phyloP scores from a whole-genome alignment of 148 eudicot genomes.

The Rhododendron molle region DNA sequence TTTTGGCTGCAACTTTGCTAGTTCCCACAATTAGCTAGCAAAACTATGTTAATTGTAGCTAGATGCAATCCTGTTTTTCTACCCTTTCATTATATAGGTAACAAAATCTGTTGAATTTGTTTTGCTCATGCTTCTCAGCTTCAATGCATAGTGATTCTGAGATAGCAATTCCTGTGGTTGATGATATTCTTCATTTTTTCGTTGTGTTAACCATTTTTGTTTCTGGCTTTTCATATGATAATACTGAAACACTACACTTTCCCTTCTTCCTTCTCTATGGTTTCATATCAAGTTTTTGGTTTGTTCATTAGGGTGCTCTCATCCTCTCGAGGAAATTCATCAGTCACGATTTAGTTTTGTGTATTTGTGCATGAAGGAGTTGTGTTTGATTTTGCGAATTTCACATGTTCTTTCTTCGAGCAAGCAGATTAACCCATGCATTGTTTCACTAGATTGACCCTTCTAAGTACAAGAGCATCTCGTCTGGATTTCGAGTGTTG shows the following conservation, averaged over 20 bases:
- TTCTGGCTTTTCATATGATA: neutral
- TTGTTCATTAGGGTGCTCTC: neutral
- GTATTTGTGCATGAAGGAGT: neutral
- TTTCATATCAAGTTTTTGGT: neutral
- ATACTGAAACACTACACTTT: neutral
- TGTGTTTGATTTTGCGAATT: neutral
- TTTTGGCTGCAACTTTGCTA: too few species aligned
- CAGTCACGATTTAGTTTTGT: neutral
- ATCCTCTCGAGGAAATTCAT: neutral
- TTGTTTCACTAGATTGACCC: neutral
- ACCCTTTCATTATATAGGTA: neutral
- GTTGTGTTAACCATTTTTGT: neutral
- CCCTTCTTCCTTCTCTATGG: neutral
- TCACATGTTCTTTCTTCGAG: neutral
- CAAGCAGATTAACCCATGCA: neutral
- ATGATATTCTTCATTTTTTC: neutral
- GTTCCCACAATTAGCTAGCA: too few species aligned
- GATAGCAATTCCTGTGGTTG: neutral
- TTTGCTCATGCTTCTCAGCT: neutral
- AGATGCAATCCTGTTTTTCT: neutral
- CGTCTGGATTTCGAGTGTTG: neutral
- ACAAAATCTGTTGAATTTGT: neutral
- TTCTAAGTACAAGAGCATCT: conserved; percentile 1
- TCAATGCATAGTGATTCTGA: neutral
- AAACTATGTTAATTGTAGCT: too few species aligned